A percentile compares a stretch with the other conserved stretches of the same genome.
Evolutionary conservation across 2,329 filamentous ascomycete genomes (phyloP).

Genomic region (Malbranchea cinnamomea): DNA sequence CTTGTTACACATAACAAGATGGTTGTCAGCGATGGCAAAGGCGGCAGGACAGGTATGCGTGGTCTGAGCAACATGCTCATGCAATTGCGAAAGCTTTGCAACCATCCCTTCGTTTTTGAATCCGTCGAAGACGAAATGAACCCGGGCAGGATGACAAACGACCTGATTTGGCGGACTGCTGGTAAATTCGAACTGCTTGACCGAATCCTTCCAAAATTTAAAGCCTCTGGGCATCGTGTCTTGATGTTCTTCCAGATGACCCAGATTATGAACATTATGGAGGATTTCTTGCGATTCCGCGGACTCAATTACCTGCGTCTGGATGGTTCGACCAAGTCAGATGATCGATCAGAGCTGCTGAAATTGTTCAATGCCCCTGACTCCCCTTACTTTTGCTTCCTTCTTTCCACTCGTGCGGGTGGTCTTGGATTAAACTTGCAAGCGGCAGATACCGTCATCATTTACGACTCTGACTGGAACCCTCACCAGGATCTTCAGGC

Average conservation of each 20-base stretch:
- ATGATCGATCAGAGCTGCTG: slow-evolving; percentile 85
- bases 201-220: slow-evolving; percentile 83
- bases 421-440: slow-evolving; percentile 94
- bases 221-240: slow-evolving; percentile 78
- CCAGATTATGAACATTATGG: slow-evolving; percentile 99
- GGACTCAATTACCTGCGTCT: slow-evolving; percentile 77
- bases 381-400: slow-evolving; percentile 93
- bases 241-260: slow-evolving; percentile 99
- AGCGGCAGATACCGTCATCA: slow-evolving; percentile 96
- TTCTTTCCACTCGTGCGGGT: slow-evolving; percentile 96
- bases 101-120: slow-evolving; percentile 97
- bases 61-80: slow-evolving; percentile 99
- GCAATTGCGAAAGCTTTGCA: slow-evolving; percentile 96
- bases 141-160: slow-evolving; percentile 72
- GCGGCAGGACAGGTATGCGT: slow-evolving; percentile 83
- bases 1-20: slow-evolving; percentile 93
- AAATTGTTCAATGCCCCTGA: slow-evolving; percentile 76
- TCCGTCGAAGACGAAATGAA: slow-evolving; percentile 98
- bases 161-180: slow-evolving; percentile 83
- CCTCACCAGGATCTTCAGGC: slow-evolving; percentile 98
- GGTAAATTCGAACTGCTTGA: slow-evolving; percentile 97
- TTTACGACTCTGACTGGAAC: slow-evolving; percentile 99
- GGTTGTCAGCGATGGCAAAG: slow-evolving; percentile 86
- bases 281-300: slow-evolving; percentile 81
- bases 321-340: slow-evolving; percentile 93